A percentile compares a stretch with the other conserved stretches of the same genome.
phyloP scores from a whole-genome alignment of 495 filamentous ascomycete species.

The Penicillium psychrofluorescens region DNA sequence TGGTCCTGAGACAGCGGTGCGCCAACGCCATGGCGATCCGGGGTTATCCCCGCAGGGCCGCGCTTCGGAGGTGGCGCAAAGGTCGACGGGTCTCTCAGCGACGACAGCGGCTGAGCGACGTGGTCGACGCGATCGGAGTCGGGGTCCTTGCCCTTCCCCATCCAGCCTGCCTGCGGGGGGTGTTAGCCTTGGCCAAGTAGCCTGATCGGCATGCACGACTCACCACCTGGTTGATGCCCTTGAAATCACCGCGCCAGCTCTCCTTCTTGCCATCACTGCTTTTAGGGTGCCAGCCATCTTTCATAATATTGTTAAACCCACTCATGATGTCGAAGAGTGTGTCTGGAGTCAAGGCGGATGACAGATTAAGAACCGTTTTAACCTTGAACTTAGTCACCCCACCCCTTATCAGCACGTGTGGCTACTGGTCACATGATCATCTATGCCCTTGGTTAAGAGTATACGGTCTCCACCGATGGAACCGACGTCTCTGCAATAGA shows the following conservation, averaged over 20 bases:
- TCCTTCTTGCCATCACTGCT: constrained; percentile 48
- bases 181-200: neutral
- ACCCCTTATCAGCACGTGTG: too few species aligned
- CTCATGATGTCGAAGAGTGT: constrained; percentile 32
- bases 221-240: constrained; percentile 54
- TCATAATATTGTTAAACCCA: constrained; percentile 42
- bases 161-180: constrained; percentile 36
- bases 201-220: constrained; percentile 6
- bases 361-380: neutral
- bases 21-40: constrained; percentile 41
- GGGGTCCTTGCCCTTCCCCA: constrained; percentile 40
- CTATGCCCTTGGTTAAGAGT: too few species aligned
- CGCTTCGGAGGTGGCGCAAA: constrained; percentile 85
- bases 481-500: too few species aligned
- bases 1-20: constrained; percentile 39
- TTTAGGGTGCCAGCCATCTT: constrained; percentile 54
- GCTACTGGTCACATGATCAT: too few species aligned
- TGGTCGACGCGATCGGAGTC: constrained; percentile 34
- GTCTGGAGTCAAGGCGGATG: constrained; percentile 2
- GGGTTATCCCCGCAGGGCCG: constrained; percentile 38
- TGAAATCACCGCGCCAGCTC: constrained; percentile 53
- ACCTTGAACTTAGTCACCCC: too few species aligned
- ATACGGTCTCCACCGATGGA: too few species aligned
- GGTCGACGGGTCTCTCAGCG: constrained; percentile 71
- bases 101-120: constrained; percentile 61